Base-by-base conservation (phyloP, 176 grass and related monocot genomes). In the Puccinellia tenuiflora region DNA sequence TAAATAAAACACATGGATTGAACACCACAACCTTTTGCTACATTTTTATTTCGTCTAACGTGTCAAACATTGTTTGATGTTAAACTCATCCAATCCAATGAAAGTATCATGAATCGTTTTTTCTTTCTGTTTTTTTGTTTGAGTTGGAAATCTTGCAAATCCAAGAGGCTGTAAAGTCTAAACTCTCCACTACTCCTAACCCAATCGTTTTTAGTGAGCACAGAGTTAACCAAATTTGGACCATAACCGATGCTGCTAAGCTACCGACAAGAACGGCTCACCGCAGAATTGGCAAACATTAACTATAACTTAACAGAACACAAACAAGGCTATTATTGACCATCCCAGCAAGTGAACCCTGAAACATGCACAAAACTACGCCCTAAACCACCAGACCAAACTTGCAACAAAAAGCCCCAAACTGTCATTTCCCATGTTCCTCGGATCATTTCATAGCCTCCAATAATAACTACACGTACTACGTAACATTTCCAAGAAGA, bases 311-410 rank as follows among this genome's bases (percentile, higher is more conserved):
- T 18, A 54, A 54, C 25, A 7, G 13, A 75, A 53, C 7, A 37
- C 10, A 25, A 25, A 2, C 16, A 17, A 78, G 8, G 37, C 79
- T 87, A 87, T 87, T 82, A 33, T 47, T 77, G 42, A 9, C 73
- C 7, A 12, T 16, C 48, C 62, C 9, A 24, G 26, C 21, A 81
- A 72, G 34, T 9, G 18, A 35, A 39, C 42, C 33, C n/a, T 4
- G 18, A 11, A 33, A 21, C 17, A 46, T 67, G 57, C 59, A 37
- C 35, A 43, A 86, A 86, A 67, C 76, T 45, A 60, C 75, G n/a
- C 17, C 33, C 11, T 57, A 76, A 30, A 37, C 54, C n/a, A n/a
- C n/a, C n/a, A n/a, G n/a, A n/a, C n/a, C n/a, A n/a, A n/a, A n/a
- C 60, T 37, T 35, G 34, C 48, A 61, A 56, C 74, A 26, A 4